These are phyloP conservation scores for Syncephalastrum sp. DNA, from an alignment of 371 early-diverging fungal species.

Conservation along the genomic window DNA sequence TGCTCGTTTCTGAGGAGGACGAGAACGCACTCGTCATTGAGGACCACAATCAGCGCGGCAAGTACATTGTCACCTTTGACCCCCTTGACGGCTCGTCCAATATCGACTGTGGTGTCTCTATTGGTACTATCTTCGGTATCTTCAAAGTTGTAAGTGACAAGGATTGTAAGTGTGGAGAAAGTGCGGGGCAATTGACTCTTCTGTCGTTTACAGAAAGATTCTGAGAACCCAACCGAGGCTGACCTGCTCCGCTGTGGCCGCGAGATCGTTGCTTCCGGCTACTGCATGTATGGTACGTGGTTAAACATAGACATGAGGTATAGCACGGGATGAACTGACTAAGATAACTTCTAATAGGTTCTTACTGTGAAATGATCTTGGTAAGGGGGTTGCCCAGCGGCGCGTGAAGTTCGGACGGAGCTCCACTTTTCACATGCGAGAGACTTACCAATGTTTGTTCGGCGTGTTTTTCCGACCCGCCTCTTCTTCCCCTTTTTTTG, in stretches of 20 bases:
- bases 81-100: constrained; percentile 97
- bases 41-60: constrained; percentile 70
- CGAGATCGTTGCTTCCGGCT: constrained; percentile 93
- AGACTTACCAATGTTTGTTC: constrained; percentile 1
- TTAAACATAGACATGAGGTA: no score
- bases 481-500: constrained; percentile 1
- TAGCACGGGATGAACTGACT: no score
- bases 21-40: constrained; percentile 91
- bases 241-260: constrained; percentile 90
- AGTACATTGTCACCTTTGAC: constrained; percentile 97
- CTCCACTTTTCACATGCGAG: constrained; percentile 12
- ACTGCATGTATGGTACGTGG: constrained; percentile 88
- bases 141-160: constrained; percentile 77
- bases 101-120: constrained; percentile 97
- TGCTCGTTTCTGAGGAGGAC: constrained; percentile 95
- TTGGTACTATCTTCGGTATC: constrained; percentile 98
- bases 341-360: constrained; percentile 31
- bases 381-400: constrained; percentile 30
- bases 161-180: no score
- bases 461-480: constrained; percentile 13
- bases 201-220: constrained; percentile 37
- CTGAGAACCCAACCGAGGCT: constrained; percentile 50
- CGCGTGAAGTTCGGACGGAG: constrained; percentile 6
- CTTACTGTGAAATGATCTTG: constrained; percentile 76
- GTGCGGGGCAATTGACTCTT: neutral